Evolutionary conservation across 305 asterid species (phyloP), one percentile per base, ranked within the genome.

Genomic region (Solanum hybrid): DNA sequence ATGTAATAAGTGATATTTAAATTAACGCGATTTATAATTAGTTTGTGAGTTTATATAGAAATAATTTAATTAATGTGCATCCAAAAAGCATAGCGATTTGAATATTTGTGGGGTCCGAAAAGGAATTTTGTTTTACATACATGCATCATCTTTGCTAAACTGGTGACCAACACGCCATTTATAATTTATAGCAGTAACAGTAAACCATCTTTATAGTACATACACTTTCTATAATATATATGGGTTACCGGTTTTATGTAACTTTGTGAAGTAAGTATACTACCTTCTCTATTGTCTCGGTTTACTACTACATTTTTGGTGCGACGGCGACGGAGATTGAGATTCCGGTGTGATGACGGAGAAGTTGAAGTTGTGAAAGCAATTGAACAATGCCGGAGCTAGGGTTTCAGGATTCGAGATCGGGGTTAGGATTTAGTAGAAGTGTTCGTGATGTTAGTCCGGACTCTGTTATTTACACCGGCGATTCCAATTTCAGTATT

Each of bases 391-490:
- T 96, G 98, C 94, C 93, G 90, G 94, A 94, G 92, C 64, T 89
- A 92, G 94, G 93, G 87, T 91, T 93, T 87, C 95, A 93, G 90
- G 95, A 94, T 86, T 92, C 86, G 93, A 90, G 95, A 91, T 93
- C 94, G 93, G 96, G 96, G 92, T 90, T 93, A 80, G 64, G 94
- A 89, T 14, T 81, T 14, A 46, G 72, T 80, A 38, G 35, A 46
- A 69, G 51, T 34, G 94, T 91, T 91, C 96, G 98, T 11, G 98
- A 95, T 90, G 60, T 94, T 11, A 97, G 99, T 94, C 98, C 98
- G 66, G 99, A 94, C 89, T 97, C 99, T 42, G 96, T 95, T 37
- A 96, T 96, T 86, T 94, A 93, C 93, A 94, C 95, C 20, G 94
- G 89, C 2, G 98, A 96, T 86, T 95, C 98, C 35, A 96, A 94